Evolutionary conservation across 306 rosid species (phyloP), one percentile per base, ranked within the genome.

Genomic region (Bauhinia variegata): DNA sequence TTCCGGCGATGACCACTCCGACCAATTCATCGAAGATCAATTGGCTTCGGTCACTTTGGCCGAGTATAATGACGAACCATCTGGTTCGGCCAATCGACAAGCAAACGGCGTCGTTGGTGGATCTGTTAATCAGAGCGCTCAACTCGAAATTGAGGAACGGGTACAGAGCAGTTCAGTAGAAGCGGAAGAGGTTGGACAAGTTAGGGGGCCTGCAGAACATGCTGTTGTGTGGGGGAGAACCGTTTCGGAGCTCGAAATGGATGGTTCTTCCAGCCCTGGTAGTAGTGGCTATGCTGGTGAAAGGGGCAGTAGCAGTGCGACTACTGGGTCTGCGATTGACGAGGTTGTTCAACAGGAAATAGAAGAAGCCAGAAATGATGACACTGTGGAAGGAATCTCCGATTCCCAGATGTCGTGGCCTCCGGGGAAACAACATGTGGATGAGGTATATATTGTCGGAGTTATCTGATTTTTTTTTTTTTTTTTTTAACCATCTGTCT

Each of bases 221-320:
- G 75, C 70, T 15, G 61, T 79, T 10, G 60, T 52, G 28, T 77
- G 87, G 87, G 75, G 74, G 54, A 76, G 87, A 78, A 83, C 78
- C 61, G 71, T 39, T 82, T 84, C 86, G 65, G 95, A 89, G 78
- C 54, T 73, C 41, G 89, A 86, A 51, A 68, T 48, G 49, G 95
- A 91, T 18, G 79, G 75, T 10, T 92, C 83, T 9, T 65, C 85
- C 17, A 87, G 87, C 71, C 92, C 95, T 8, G 85, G 88, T 71
- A 91, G 97, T 67, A 91, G 88, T 63, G 99, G 97, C 13, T 93
- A 93, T 74, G 92, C 88, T 6, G 96, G 91, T 4, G 99, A 85
- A 70, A 83, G 92, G 38, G 97, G 97, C 28, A 88, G 87, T 51
- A 87, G 75, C 70, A 70, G 82, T 67, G 85, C 85, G 54, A 77